Base-by-base conservation (phyloP, 148 eudicot species). In the Silene latifolia region DNA sequence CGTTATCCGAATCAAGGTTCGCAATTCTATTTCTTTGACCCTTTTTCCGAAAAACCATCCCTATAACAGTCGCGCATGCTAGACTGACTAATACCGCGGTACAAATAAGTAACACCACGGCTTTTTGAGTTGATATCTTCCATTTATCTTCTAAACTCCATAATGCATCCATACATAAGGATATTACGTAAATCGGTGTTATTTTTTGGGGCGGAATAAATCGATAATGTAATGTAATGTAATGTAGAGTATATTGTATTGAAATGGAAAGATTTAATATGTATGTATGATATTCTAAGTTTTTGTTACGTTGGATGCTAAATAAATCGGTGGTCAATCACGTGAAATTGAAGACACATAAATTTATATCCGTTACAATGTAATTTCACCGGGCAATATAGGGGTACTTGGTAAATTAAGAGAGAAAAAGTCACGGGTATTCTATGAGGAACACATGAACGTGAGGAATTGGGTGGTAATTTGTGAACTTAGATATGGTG, bases 81-180 rank as follows among this genome's bases (percentile, higher is more conserved):
- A 85, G 82, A 3, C 79, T 48, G 20, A 82, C 77, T 69, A 90
- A 62, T 46, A 78, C 51, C 0, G 78, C 76, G 32, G 85, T 83
- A 77, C 83, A 83, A 15, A 81, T 79, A 4, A 88, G 82, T 47
- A 87, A 17, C 5, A 73, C 19, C 8, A 75, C 72, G 11, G 92
- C 87, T 63, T 80, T 82, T 76, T n/a, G 83, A 3, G 92, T 92
- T 48, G 97, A 83, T 53, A 92, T 76, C 39, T 86, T 86, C 77
- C 76, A 81, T 69, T 87, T 88, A 65, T 92, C 95, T 69, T 90
- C 97, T 48, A 90, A 67, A 32, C 75, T 81, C 97, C 92, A 88
- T 70, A 92, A 79, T 47, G 87, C 87, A 32, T 82, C 90, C 93
- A 89, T 89, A 19, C 51, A 72, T 71, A 46, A 5, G 0, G 20